These are phyloP conservation scores for Bipolaris sorokiniana DNA, from an alignment of 2,329 filamentous ascomycete genomes.

Conservation along the genomic window DNA sequence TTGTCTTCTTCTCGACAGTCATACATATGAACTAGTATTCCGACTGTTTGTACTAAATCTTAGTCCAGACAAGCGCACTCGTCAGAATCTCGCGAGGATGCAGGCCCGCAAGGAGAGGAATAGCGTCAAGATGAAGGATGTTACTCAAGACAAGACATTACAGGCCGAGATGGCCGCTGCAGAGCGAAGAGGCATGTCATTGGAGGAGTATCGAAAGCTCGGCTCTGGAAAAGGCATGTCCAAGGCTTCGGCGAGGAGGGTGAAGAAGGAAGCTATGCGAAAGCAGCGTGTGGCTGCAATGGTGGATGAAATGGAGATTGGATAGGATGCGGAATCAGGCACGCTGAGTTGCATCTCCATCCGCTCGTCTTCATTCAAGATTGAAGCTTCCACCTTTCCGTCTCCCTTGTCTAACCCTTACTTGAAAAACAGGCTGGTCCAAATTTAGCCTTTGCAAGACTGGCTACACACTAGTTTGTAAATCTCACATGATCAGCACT, in stretches of 20 bases:
- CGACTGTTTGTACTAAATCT: not conserved
- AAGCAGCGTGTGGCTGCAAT: conserved; percentile 4
- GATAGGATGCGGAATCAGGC: not conserved
- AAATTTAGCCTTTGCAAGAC: not conserved
- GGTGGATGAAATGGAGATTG: conserved; percentile 18
- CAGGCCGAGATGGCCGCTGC: conserved; percentile 23
- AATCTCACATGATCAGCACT: not conserved
- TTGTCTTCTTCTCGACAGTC: not conserved
- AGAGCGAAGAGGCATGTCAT: conserved; percentile 24
- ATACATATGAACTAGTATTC: not conserved
- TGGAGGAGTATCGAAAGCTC: conserved; percentile 15
- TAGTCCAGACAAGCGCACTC: conserved; percentile 23
- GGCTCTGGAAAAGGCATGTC: conserved; percentile 8
- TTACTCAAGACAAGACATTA: conserved; percentile 11
- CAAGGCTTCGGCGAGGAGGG: conserved; percentile 7
- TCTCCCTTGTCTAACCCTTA: too few species aligned
- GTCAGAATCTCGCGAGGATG: conserved; percentile 29
- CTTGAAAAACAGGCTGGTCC: not conserved
- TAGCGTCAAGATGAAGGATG: conserved; percentile 13
- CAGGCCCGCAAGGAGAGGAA: conserved; percentile 22
- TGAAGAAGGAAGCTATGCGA: conserved; percentile 8
- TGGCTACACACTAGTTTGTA: too few species aligned
- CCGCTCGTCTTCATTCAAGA: too few species aligned
- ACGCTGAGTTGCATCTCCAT: too few species aligned
- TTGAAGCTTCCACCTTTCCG: too few species aligned